Evolutionary conservation across 2,329 filamentous ascomycete species (phyloP).

Genomic region (Penicillium occitanis): DNA sequence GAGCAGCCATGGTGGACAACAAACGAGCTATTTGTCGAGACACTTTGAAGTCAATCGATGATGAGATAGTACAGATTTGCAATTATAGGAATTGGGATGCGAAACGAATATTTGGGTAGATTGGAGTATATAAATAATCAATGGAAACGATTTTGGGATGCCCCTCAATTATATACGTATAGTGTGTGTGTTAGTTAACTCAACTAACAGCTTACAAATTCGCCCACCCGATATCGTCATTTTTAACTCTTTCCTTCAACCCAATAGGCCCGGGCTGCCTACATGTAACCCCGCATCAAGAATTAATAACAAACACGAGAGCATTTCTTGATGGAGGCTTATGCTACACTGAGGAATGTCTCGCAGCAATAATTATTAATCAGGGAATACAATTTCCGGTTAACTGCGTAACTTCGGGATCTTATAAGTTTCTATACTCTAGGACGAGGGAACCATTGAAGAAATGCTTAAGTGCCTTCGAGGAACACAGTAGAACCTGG

Average conservation of each 20-base stretch:
- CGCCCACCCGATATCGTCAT: conserved; percentile 4
- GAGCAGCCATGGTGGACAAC: conserved; percentile 28
- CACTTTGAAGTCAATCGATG: conserved; percentile 4
- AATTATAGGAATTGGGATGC: background rate
- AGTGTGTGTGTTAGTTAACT: background rate
- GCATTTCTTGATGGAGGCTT: background rate
- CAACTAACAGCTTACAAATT: conserved; percentile 4
- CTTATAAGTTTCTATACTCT: background rate
- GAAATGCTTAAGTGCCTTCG: background rate
- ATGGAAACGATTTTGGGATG: background rate
- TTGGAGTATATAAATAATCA: background rate
- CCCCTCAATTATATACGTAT: background rate
- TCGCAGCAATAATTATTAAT: background rate
- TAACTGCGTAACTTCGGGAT: background rate
- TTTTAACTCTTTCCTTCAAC: background rate
- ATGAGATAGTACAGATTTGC: background rate
- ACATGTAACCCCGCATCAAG: background rate
- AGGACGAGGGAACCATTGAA: background rate
- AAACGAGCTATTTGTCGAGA: conserved; percentile 22
- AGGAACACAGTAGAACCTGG: background rate
- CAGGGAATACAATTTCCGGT: background rate
- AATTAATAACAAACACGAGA: background rate
- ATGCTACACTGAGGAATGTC: background rate
- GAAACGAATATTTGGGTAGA: background rate
- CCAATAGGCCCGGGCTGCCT: background rate